Percentiles rank a stretch among this genome's conserved stretches.
Evolutionary conservation across 2,329 filamentous ascomycete species (phyloP).

Genomic region (Ophiostoma pallidulum): DNA sequence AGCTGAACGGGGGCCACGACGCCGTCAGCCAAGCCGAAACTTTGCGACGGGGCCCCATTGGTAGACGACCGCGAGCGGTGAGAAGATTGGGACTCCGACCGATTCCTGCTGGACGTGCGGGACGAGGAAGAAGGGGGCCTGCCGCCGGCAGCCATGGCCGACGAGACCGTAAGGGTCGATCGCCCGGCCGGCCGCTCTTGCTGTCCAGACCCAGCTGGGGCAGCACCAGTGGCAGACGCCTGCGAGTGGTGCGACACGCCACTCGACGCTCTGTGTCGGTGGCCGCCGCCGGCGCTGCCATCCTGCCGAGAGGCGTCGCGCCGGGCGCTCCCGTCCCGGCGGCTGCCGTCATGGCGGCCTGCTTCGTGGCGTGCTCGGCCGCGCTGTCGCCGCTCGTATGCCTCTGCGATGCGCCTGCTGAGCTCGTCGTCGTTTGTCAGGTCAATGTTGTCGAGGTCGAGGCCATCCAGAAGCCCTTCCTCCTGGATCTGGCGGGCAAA

Average conservation of each 20-base stretch:
- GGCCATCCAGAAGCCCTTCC: constrained; percentile 67
- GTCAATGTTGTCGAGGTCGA: constrained; percentile 82
- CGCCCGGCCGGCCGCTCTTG: background rate
- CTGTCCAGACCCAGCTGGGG: background rate
- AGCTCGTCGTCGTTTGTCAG: constrained; percentile 79
- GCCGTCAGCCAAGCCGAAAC: background rate
- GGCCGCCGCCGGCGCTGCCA: background rate
- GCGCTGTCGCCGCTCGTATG: constrained; percentile 68
- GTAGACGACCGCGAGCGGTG: constrained; percentile 27
- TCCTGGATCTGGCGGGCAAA: constrained; percentile 66
- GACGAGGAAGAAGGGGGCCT: constrained; percentile 20
- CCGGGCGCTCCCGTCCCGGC: constrained; percentile 28
- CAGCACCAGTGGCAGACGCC: background rate
- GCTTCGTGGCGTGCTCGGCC: constrained; percentile 41
- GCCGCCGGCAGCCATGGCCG: background rate
- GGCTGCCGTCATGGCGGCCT: constrained; percentile 28
- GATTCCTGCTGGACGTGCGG: constrained; percentile 24
- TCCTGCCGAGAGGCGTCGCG: constrained; percentile 28
- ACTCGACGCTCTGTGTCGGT: constrained; percentile 3
- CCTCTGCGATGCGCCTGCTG: constrained; percentile 81
- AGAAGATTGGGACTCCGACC: constrained; percentile 26
- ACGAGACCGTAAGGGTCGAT: background rate
- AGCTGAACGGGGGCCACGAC: too few relatives aligned
- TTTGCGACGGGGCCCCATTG: constrained; percentile 25
- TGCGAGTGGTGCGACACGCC: constrained; percentile 9